These are phyloP conservation scores for Maudiozyma pseudohumilis DNA, from an alignment of 805 yeast species.

Conservation along the genomic window DNA sequence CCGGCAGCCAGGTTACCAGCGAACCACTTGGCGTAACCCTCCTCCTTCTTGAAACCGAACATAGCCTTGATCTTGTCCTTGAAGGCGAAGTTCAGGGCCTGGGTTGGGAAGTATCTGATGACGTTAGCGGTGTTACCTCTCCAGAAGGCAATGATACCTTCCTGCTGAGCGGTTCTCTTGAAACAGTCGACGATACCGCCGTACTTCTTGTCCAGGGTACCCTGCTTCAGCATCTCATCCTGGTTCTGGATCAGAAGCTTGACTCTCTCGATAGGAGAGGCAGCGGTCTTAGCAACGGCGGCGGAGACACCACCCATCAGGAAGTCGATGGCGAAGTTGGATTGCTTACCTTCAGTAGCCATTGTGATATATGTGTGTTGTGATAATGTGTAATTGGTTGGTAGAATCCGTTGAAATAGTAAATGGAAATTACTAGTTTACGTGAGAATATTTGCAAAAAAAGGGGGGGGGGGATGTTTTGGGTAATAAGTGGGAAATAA, in stretches of 20 bases:
- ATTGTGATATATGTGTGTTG: slow-evolving; percentile 1
- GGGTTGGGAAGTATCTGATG: slow-evolving; percentile 98
- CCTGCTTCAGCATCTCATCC: slow-evolving; percentile 97
- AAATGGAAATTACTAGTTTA: no score
- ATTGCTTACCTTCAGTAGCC: slow-evolving; percentile 24
- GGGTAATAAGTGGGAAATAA: no score
- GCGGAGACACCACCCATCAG: slow-evolving; percentile 95
- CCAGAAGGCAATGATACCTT: slow-evolving; percentile 93
- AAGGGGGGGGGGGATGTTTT: no score
- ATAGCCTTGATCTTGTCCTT: slow-evolving; percentile 92
- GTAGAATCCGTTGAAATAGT: no score
- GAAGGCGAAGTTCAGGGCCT: slow-evolving; percentile 97
- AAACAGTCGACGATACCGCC: slow-evolving; percentile 89
- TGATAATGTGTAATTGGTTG: no score
- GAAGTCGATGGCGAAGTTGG: slow-evolving; percentile 55
- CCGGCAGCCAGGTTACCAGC: slow-evolving; percentile 98
- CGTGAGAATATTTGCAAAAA: no score
- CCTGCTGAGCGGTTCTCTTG: slow-evolving; percentile 88
- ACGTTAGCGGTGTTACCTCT: slow-evolving; percentile 99
- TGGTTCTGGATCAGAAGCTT: slow-evolving; percentile 94
- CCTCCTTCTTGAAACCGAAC: slow-evolving; percentile 96
- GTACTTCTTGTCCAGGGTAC: slow-evolving; percentile 80
- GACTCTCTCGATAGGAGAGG: slow-evolving; percentile 96
- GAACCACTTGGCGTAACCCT: slow-evolving; percentile 87
- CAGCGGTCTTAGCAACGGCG: slow-evolving; percentile 96